These are phyloP conservation scores for Candida sonorensis DNA, from an alignment of 805 yeast species.

Conservation along the genomic window DNA sequence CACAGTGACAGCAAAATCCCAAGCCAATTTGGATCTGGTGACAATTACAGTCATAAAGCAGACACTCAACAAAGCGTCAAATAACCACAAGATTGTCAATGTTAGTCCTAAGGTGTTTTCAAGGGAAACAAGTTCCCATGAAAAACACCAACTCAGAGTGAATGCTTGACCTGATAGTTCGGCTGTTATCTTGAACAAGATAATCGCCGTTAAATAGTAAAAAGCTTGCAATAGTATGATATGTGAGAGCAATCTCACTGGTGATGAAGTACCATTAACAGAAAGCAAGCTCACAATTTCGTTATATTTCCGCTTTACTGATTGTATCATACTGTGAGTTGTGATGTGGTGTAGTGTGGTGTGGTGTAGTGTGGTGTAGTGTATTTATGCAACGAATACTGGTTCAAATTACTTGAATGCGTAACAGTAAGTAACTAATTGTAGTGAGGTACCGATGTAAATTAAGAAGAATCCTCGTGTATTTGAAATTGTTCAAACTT, in stretches of 20 bases:
- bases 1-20: constrained; percentile 95
- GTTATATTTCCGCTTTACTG: too few relatives aligned
- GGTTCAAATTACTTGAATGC: too few relatives aligned
- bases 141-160: constrained; percentile 63
- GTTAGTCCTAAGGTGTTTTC: constrained; percentile 79
- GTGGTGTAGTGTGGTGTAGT: too few relatives aligned
- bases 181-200: constrained; percentile 60
- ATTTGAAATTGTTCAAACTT: too few relatives aligned
- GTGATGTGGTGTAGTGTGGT: too few relatives aligned
- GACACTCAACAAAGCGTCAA: constrained; percentile 78
- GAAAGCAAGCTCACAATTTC: too few relatives aligned
- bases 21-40: constrained; percentile 87
- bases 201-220: constrained; percentile 67
- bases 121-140: constrained; percentile 69
- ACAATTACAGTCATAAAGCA: constrained; percentile 79
- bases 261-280: constrained; percentile 30
- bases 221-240: constrained; percentile 71
- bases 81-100: constrained; percentile 68
- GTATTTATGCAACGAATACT: too few relatives aligned
- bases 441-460: too few relatives aligned
- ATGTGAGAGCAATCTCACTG: constrained; percentile 57
- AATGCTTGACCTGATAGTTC: constrained; percentile 66
- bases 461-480: too few relatives aligned
- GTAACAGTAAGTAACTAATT: too few relatives aligned
- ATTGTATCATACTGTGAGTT: too few relatives aligned